These are phyloP conservation scores for Mortierella sp. DNA, from an alignment of 371 early-diverging fungal genomes.

Conservation along the genomic window DNA sequence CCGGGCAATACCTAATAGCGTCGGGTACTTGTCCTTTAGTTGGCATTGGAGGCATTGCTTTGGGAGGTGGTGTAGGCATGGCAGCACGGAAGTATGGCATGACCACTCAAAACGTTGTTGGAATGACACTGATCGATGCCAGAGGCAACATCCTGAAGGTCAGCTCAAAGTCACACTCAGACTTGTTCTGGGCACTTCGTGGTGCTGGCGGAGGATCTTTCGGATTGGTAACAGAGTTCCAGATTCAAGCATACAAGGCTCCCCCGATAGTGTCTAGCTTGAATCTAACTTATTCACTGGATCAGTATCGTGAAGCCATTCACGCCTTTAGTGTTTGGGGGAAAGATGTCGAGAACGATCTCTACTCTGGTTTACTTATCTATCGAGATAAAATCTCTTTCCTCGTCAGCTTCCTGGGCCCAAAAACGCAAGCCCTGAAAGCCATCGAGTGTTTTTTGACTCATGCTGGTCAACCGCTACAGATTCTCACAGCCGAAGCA, in stretches of 20 bases:
- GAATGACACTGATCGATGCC: conserved; percentile 61
- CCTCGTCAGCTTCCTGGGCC: conserved; percentile 33
- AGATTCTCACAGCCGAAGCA: too few relatives aligned
- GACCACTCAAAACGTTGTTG: conserved; percentile 62
- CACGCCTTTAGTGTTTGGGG: conserved; percentile 25
- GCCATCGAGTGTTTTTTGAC: conserved; percentile 29
- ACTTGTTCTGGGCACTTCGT: conserved; percentile 72
- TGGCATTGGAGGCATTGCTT: conserved; percentile 54
- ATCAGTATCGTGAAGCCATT: conserved; percentile 11
- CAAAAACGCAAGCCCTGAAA: neutral
- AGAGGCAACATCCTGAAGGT: conserved; percentile 60
- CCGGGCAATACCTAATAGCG: conserved; percentile 47
- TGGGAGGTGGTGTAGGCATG: conserved; percentile 57
- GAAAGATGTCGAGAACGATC: too few relatives aligned
- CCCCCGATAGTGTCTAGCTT: conserved; percentile 29
- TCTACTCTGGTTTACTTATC: conserved; percentile 10
- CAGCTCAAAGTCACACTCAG: conserved; percentile 53
- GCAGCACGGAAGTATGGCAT: conserved; percentile 54
- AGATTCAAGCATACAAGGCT: conserved; percentile 41
- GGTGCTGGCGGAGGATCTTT: conserved; percentile 67
- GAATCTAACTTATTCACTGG: conserved; percentile 10
- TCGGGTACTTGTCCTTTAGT: conserved; percentile 57
- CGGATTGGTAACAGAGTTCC: conserved; percentile 62
- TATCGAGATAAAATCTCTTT: conserved; percentile 2
- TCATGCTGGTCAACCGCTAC: too few relatives aligned